Percentiles rank a stretch among this genome's conserved stretches.
phyloP scores from a whole-genome alignment of 2,329 filamentous ascomycete genomes.

The Diaporthe sp. region DNA sequence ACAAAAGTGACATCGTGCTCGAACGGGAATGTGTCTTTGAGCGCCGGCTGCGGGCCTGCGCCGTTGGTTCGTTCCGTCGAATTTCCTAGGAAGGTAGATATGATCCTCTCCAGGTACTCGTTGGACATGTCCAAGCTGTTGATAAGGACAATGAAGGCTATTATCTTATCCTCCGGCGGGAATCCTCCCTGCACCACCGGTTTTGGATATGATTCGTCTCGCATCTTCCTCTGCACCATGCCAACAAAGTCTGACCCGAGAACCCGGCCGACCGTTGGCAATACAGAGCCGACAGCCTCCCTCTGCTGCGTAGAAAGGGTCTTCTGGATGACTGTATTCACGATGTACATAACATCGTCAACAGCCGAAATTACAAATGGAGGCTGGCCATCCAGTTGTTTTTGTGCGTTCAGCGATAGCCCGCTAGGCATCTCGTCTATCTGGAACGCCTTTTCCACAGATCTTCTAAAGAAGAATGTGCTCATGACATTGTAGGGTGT shows the following conservation, averaged over 20 bases:
- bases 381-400: conserved; percentile 79
- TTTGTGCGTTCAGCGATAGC: conserved; percentile 80
- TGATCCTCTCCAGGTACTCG: conserved; percentile 91
- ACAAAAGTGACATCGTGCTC: conserved; percentile 80
- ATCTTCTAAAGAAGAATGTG: conserved; percentile 95
- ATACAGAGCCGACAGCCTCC: conserved; percentile 80
- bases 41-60: conserved; percentile 54
- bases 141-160: conserved; percentile 91
- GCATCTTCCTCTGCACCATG: conserved; percentile 98
- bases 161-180: conserved; percentile 88
- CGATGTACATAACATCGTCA: conserved; percentile 99
- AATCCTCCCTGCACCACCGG: conserved; percentile 81
- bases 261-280: conserved; percentile 84
- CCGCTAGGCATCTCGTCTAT: conserved; percentile 89
- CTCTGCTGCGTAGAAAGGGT: conserved; percentile 88
- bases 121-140: conserved; percentile 95
- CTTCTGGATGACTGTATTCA: conserved; percentile 90
- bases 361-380: conserved; percentile 96
- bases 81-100: conserved; percentile 73
- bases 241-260: conserved; percentile 91
- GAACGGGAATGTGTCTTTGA: conserved; percentile 82
- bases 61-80: conserved; percentile 51
- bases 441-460: conserved; percentile 97
- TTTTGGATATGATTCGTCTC: conserved; percentile 92
- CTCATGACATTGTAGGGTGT: conserved; percentile 92